A percentile compares a stretch with the other conserved stretches of the same genome.
Conservation (phyloP, 1,284 basidiomycete genomes). For the Cerioporus squamosus region DNA sequence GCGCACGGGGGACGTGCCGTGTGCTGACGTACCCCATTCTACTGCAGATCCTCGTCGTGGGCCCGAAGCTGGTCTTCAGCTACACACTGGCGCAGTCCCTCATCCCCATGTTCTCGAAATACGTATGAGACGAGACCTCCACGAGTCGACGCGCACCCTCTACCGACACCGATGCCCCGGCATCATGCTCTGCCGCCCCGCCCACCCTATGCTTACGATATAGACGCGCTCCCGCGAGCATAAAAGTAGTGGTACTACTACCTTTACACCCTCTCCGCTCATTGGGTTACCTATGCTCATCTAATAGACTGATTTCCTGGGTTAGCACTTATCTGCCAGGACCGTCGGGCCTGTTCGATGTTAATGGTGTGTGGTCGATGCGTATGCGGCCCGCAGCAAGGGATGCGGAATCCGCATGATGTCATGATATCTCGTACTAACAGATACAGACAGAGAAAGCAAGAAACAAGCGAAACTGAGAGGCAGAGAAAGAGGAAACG, state of each 20-base stretch:
- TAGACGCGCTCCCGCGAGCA: conserved; percentile 16
- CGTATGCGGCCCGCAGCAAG: background rate
- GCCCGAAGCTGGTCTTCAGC: conserved; percentile 97
- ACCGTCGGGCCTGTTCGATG: no score
- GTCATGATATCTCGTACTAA: background rate
- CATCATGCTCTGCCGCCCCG: background rate
- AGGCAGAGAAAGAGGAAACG: background rate
- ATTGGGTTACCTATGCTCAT: conserved; percentile 11
- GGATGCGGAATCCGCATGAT: background rate
- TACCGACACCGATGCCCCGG: background rate
- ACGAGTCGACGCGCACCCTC: background rate
- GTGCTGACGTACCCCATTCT: background rate
- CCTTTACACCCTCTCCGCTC: conserved; percentile 14
- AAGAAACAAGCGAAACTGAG: background rate
- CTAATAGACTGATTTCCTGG: conserved; percentile 12
- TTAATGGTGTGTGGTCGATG: background rate
- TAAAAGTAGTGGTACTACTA: conserved; percentile 17
- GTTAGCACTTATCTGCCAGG: background rate
- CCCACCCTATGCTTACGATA: conserved; percentile 8
- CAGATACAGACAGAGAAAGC: conserved; percentile 5
- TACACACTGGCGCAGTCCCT: conserved; percentile 97
- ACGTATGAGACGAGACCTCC: conserved; percentile 53
- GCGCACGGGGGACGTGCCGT: no score
- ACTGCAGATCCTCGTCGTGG: conserved; percentile 90
- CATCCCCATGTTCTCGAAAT: conserved; percentile 93